Evolutionary conservation across 768 basidiomycete species (phyloP).

Genomic region (Lentinula sp.): DNA sequence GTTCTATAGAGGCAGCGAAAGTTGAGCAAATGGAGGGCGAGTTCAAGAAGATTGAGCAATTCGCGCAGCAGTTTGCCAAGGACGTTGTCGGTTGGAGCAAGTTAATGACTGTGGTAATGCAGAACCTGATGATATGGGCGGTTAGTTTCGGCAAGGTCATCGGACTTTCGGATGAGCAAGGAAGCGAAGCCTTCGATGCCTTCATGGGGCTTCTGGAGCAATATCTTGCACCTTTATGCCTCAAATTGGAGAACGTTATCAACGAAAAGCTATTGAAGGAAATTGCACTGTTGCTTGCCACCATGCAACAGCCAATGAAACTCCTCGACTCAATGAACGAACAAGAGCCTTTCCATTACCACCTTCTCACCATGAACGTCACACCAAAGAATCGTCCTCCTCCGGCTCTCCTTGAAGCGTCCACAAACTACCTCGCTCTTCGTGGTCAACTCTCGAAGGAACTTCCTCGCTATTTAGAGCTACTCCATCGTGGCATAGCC

Average conservation of each 20-base stretch:
- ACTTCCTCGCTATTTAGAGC: conserved; percentile 55
- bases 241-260: conserved; percentile 47
- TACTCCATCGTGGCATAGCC: conserved; percentile 56
- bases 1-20: conserved; percentile 25
- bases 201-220: conserved; percentile 54
- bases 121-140: conserved; percentile 55
- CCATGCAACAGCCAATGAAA: conserved; percentile 56
- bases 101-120: conserved; percentile 41
- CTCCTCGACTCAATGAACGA: conserved; percentile 68
- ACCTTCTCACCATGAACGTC: conserved; percentile 61
- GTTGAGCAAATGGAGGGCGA: conserved; percentile 52
- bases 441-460: conserved; percentile 67
- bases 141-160: conserved; percentile 62
- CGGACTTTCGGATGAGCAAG: conserved; percentile 41
- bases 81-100: conserved; percentile 60
- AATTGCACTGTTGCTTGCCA: conserved; percentile 50
- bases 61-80: conserved; percentile 57
- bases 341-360: conserved; percentile 67
- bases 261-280: conserved; percentile 50
- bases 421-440: conserved; percentile 71
- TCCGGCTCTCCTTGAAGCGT: conserved; percentile 61
- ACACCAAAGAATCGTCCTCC: conserved; percentile 61
- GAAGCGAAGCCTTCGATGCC: conserved; percentile 64
- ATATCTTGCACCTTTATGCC: conserved; percentile 45
- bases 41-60: conserved; percentile 49